Base-by-base conservation (phyloP, 192 early-diverging fungal genomes). In the Coemansia reversa region DNA sequence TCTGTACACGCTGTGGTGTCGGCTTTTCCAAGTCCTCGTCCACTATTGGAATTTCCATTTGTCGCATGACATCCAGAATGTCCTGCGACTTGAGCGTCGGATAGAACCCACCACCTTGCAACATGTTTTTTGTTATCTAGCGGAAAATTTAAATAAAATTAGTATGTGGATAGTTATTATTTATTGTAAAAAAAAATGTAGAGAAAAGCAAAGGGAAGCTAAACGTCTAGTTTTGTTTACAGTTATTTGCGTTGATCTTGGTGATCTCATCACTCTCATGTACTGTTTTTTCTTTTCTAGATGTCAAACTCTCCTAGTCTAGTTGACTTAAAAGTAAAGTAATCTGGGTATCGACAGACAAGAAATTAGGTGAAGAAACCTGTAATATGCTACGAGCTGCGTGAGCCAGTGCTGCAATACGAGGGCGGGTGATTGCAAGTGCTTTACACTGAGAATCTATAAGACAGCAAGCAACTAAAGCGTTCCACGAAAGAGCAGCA, bases 11-110 rank as follows among this genome's bases (percentile, higher is more conserved):
- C 65, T 84, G 76, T 14, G 87, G 81, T 0, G 84, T 88, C 4
- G 93, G 92, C 65, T 90, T 85, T 28, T 79, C 81, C 51, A 93
- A 57, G 60, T 94, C 93, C 52, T 91, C 89, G 23, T 88, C 84
- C 25, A 81, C 66, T 47, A 89, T 84, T 8, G 87, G 85, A 28
- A 94, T 85, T 24, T 90, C 81, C 27, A 94, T 70, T 63, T 94
- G 91, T n/a, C 74, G 51, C 86, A 93, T 85, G 67, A 89, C 90
- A 23, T 83, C 73, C 30, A 93, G 83, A 23, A 94, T 90, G 42
- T 92, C 91, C 30, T 82, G 69, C 8, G 84, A 82, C 75, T 87
- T 88, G 49, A 93, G 86, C 18, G 84, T 79, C 5, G 93, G 93
- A 66, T 89, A 94, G 28, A 75, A 82, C 23, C 71, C 64, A 51